Evolutionary conservation across 352 stramenopile species (phyloP).

Genomic region (Pythium aphanidermatum): DNA sequence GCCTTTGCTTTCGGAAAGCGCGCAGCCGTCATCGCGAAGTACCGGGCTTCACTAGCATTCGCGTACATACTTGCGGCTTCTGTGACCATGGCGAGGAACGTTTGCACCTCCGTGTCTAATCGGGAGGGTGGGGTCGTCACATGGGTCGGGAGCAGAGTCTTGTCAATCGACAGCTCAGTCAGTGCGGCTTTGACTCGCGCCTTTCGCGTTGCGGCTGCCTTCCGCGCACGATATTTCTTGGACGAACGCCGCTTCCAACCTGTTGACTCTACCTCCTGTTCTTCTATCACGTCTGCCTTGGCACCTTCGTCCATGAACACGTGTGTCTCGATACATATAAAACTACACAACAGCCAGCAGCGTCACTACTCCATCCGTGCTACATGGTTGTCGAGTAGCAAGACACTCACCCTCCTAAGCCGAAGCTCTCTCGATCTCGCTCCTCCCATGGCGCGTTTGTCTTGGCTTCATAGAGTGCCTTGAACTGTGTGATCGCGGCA

Average conservation of each 20-base stretch:
- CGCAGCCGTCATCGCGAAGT: constrained; percentile 13
- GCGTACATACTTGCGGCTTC: constrained; percentile 31
- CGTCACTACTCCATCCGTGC: no score
- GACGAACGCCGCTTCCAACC: constrained; percentile 6
- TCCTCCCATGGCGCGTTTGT: constrained; percentile 54
- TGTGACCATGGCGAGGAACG: constrained; percentile 40
- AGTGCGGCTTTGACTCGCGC: constrained; percentile 4
- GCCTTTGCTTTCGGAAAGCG: constrained; percentile 22
- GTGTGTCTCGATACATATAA: constrained; percentile 64
- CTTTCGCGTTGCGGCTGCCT: no score
- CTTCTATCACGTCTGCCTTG: constrained; percentile 7
- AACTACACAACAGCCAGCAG: constrained; percentile 38
- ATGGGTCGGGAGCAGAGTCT: constrained; percentile 10
- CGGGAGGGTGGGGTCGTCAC: constrained; percentile 26
- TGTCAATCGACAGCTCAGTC: constrained; percentile 7
- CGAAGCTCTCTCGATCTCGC: constrained; percentile 38
- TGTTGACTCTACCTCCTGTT: not conserved
- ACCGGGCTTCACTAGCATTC: constrained; percentile 3
- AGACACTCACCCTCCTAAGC: constrained; percentile 33
- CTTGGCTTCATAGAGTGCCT: constrained; percentile 36
- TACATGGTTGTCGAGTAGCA: no score
- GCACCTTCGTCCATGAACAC: constrained; percentile 39
- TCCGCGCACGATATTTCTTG: constrained; percentile 22
- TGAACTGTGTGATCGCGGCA: constrained; percentile 45
- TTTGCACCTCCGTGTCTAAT: constrained; percentile 40